Conservation (phyloP, 2,329 filamentous ascomycete genomes). For the Fusarium ramigenum region DNA sequence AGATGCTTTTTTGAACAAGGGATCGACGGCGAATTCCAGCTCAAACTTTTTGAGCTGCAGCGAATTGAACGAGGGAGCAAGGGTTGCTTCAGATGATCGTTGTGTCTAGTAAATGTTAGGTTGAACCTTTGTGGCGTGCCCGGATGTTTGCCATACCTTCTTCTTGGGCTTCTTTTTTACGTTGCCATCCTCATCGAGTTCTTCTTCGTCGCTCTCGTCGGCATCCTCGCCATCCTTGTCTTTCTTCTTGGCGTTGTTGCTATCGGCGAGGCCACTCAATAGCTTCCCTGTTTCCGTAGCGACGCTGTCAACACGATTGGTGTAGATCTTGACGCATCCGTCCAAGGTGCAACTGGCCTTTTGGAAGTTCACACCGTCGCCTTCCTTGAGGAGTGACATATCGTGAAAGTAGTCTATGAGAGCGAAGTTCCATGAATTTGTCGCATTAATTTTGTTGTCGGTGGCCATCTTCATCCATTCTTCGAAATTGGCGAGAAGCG, state of each 20-base stretch:
- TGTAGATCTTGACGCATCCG: constrained; percentile 99
- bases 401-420: constrained; percentile 99
- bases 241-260: constrained; percentile 79
- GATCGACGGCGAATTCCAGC: constrained; percentile 94
- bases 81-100: constrained; percentile 89
- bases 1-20: constrained; percentile 98
- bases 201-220: constrained; percentile 73
- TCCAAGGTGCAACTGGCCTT: constrained; percentile 97
- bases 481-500: constrained; percentile 96
- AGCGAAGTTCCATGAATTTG: constrained; percentile 99
- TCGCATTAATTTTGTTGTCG: constrained; percentile 98
- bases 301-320: constrained; percentile 96
- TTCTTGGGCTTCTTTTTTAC: constrained; percentile 74
- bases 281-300: constrained; percentile 97
- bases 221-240: constrained; percentile 72
- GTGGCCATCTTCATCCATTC: constrained; percentile 99
- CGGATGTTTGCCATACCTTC: constrained; percentile 64
- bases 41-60: constrained; percentile 97
- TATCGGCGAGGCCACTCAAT: constrained; percentile 91
- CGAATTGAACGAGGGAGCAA: constrained; percentile 87
- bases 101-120: constrained; percentile 58
- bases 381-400: constrained; percentile 96
- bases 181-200: constrained; percentile 69
- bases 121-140: not conserved
- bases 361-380: constrained; percentile 97